A percentile compares a stretch with the other conserved stretches of the same genome.
phyloP scores from a whole-genome alignment of 1,284 basidiomycete species.

The Peniophora sp. region DNA sequence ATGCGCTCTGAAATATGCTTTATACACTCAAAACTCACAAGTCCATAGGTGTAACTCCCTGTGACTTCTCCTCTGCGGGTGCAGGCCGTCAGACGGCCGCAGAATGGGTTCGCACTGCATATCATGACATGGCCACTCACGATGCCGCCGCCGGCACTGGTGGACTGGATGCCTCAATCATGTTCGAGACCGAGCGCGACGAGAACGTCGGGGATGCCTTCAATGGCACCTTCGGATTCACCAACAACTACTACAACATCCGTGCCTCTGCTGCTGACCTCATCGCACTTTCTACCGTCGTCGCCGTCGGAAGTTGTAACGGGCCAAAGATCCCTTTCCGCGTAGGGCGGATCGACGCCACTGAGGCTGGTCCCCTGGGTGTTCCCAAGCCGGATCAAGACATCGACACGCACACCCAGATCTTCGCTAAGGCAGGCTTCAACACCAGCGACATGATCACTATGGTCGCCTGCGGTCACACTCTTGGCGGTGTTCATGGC shows the following conservation, averaged over 20 bases:
- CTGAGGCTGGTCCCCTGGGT: slow-evolving; percentile 13
- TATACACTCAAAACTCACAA: too few species aligned
- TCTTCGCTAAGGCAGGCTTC: slow-evolving; percentile 18
- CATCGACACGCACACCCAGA: slow-evolving; percentile 10
- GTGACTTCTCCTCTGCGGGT: too few species aligned
- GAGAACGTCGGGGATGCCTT: slow-evolving; percentile 17
- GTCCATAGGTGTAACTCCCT: too few species aligned
- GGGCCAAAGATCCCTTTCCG: slow-evolving; percentile 16
- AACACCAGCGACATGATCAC: slow-evolving; percentile 17
- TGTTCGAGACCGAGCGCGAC: slow-evolving; percentile 16
- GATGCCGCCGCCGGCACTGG: slow-evolving; percentile 18
- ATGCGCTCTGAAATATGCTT: too few species aligned
- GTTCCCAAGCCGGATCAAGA: slow-evolving; percentile 19
- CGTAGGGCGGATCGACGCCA: slow-evolving; percentile 19
- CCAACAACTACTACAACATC: slow-evolving; percentile 5
- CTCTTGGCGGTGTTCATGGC: slow-evolving; percentile 18
- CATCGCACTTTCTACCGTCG: slow-evolving; percentile 16
- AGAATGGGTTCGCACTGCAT: slow-evolving; percentile 13
- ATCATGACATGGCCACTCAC: slow-evolving; percentile 20
- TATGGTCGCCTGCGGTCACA: slow-evolving; percentile 20
- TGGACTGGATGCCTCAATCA: slow-evolving; percentile 19
- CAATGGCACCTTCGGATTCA: slow-evolving; percentile 13
- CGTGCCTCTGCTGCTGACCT: slow-evolving; percentile 9
- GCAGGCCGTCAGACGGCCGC: slow-evolving; percentile 8
- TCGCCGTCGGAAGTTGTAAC: slow-evolving; percentile 15